Conservation (phyloP, 805 yeast species). For the Sugiyamaella boreocaroliniensis region DNA sequence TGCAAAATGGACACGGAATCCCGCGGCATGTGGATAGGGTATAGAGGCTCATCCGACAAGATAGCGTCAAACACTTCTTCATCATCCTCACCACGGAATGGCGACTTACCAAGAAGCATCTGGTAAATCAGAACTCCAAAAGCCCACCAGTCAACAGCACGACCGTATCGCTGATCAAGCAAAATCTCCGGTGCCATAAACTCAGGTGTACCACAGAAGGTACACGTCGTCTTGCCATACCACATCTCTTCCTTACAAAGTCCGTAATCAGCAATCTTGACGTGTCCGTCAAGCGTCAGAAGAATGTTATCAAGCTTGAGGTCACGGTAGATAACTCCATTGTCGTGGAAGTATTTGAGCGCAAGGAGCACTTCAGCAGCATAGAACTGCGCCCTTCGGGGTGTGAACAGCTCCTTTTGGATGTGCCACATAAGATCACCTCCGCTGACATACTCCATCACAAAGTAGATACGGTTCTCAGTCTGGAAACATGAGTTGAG, state of each 20-base stretch:
- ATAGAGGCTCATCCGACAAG: slow-evolving; percentile 89
- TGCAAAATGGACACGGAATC: slow-evolving; percentile 93
- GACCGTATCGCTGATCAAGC: slow-evolving; percentile 84
- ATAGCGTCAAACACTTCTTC: slow-evolving; percentile 97
- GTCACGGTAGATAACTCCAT: slow-evolving; percentile 94
- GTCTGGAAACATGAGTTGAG: slow-evolving; percentile 96
- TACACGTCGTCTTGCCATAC: slow-evolving; percentile 76
- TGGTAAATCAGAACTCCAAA: slow-evolving; percentile 94
- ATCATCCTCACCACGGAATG: slow-evolving; percentile 94
- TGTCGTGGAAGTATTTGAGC: slow-evolving; percentile 86
- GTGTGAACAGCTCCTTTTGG: slow-evolving; percentile 82
- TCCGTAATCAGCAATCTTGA: slow-evolving; percentile 96
- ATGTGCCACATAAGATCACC: slow-evolving; percentile 99
- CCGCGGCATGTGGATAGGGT: slow-evolving; percentile 95
- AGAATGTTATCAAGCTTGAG: slow-evolving; percentile 91
- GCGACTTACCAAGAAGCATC: slow-evolving; percentile 93
- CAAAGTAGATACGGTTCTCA: slow-evolving; percentile 93
- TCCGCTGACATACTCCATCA: slow-evolving; percentile 96
- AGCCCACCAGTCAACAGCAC: slow-evolving; percentile 99
- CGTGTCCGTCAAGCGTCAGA: slow-evolving; percentile 84
- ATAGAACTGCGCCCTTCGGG: slow-evolving; percentile 90
- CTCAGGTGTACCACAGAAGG: slow-evolving; percentile 99
- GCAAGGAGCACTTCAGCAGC: slow-evolving; percentile 95
- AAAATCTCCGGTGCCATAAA: slow-evolving; percentile 98
- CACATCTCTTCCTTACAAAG: slow-evolving; percentile 92